Evolutionary conservation across 2,329 filamentous ascomycete genomes (phyloP), one percentile per base, ranked within the genome.

Genomic region (Phyllosticta ampelicida): DNA sequence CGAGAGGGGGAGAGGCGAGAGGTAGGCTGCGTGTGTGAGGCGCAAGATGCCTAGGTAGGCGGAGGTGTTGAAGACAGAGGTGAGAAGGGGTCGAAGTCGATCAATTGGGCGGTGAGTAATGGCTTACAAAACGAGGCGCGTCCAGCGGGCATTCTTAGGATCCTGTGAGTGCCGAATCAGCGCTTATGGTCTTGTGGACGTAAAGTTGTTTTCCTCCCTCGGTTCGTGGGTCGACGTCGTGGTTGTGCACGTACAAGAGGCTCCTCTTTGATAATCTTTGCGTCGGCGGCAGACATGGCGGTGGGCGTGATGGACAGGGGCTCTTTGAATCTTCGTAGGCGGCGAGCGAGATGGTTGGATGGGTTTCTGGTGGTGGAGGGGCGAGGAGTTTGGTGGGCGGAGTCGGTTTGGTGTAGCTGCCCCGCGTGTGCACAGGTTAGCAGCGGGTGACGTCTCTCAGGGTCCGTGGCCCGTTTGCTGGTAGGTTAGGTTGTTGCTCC

Each of bases 111-210:
- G 50, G 19, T 51, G 51, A 30, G 26, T 19, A 53, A 18, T 23
- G 23, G 63, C 66, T 48, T 66, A 74, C 72, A 71, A 72, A 51
- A 69, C 66, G 18, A 75, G 63, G 3, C 67, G 71, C 6, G 68
- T 68, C 73, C 73, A 75, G 62, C 69, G 70, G 5, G 73, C 72
- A 18, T 75, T 71, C 60, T 68, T 67, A 58, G 69, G 64, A 54
- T 71, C 65, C 71, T 73, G 57, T 54, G 26, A 58, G 50, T 26
- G 54, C 36, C 36, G 36, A 44, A 44, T 44, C 36, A 44, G 36
- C 36, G 13, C 23, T 8, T 19, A 30, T 16, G 59, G 55, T 26
- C 52, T 60, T 18, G n/a, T 29, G 19, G 28, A 51, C 51, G 19
- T 30, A 18, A 6, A 1, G 18, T 20, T 49, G 56, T 5, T 54